Evolutionary conservation across 2,329 filamentous ascomycete genomes (phyloP).

Genomic region (Diplodia sapinea): DNA sequence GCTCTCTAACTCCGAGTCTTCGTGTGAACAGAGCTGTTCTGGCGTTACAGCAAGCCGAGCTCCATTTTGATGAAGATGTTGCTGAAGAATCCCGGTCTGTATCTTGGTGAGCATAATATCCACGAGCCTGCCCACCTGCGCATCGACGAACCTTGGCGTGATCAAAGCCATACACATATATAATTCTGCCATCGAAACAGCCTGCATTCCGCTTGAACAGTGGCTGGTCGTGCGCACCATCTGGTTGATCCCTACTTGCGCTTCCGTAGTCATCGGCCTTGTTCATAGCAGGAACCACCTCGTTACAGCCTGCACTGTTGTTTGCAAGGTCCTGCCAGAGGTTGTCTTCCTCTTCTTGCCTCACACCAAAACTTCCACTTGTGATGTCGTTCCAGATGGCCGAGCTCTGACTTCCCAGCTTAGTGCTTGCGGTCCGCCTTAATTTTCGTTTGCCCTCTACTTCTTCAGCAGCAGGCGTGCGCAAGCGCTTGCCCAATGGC

Average conservation of each 20-base stretch:
- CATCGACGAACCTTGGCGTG: constrained; percentile 46
- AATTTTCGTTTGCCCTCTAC: constrained; percentile 74
- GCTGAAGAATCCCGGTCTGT: constrained; percentile 44
- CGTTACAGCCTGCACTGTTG: constrained; percentile 32
- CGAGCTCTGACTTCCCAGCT: constrained; percentile 78
- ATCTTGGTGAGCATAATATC: background rate
- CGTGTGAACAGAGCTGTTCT: constrained; percentile 36
- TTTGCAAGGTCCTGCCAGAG: constrained; percentile 44
- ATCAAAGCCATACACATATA: constrained; percentile 53
- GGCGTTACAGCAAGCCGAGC: constrained; percentile 41
- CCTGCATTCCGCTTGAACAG: background rate
- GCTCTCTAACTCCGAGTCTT: constrained; percentile 39
- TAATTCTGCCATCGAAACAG: constrained; percentile 49
- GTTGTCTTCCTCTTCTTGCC: constrained; percentile 39
- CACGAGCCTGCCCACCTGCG: no score
- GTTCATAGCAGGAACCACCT: constrained; percentile 28
- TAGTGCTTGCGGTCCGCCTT: constrained; percentile 84
- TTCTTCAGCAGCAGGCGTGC: constrained; percentile 38
- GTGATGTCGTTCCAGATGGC: constrained; percentile 92
- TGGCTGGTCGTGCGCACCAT: background rate
- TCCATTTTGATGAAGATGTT: constrained; percentile 45
- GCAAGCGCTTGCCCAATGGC: constrained; percentile 47
- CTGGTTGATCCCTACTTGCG: constrained; percentile 28
- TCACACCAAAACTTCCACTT: constrained; percentile 44
- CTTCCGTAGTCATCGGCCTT: constrained; percentile 26